phyloP scores from a whole-genome alignment of 2,329 filamentous ascomycete genomes.

The Colletotrichum graminicola region DNA sequence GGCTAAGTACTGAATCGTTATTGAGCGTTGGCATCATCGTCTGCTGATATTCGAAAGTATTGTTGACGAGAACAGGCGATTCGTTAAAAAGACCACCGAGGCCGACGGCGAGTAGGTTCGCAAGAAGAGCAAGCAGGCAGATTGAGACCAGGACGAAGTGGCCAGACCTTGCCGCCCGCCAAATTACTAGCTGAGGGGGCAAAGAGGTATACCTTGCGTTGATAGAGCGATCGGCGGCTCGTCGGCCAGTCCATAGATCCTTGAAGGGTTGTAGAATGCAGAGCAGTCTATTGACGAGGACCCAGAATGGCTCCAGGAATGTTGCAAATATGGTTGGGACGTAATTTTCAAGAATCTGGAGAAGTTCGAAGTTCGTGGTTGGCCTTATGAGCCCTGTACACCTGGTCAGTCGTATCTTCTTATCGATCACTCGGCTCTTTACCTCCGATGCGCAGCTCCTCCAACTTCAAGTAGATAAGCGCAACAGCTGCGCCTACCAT shows the following conservation, averaged over 20 bases:
- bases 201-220: constrained; percentile 64
- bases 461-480: constrained; percentile 40
- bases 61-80: background rate
- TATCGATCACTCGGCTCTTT: background rate
- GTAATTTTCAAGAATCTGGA: constrained; percentile 60
- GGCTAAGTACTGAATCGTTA: constrained; percentile 38
- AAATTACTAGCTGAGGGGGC: constrained; percentile 65
- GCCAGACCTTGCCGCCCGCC: constrained; percentile 56
- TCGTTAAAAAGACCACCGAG: constrained; percentile 65
- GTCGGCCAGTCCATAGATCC: constrained; percentile 57
- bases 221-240: constrained; percentile 52
- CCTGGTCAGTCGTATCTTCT: background rate
- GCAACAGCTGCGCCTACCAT: constrained; percentile 27
- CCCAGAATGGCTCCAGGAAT: constrained; percentile 68
- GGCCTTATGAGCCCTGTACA: constrained; percentile 50
- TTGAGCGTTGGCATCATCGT: constrained; percentile 42
- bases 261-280: constrained; percentile 68
- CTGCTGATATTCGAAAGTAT: constrained; percentile 41
- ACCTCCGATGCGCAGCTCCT: constrained; percentile 39
- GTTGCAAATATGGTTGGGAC: constrained; percentile 68
- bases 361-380: constrained; percentile 49
- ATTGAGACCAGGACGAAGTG: constrained; percentile 63
- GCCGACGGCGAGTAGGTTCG: constrained; percentile 66
- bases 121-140: constrained; percentile 61
- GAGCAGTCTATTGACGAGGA: constrained; percentile 64